Evolutionary conservation across 257 asterid species (phyloP).

Genomic region (Thymus quinquecostatus): DNA sequence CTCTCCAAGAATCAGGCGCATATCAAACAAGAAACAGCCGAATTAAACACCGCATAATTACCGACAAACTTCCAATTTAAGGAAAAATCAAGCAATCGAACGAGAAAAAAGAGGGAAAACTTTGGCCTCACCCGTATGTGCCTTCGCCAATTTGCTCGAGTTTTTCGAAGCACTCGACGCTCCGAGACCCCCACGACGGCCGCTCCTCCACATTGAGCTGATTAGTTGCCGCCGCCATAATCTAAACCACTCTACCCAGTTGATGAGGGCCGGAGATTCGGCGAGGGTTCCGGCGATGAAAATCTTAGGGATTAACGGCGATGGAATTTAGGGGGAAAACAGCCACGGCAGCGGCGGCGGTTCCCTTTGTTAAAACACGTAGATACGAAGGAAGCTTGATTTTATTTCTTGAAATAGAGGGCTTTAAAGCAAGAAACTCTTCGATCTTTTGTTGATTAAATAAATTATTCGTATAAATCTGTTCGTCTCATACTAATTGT

Average conservation of each 20-base stretch:
- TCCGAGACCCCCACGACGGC: conserved; percentile 96
- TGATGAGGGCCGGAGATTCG: neutral
- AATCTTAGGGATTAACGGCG: conserved; percentile 4
- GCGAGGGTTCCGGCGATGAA: neutral
- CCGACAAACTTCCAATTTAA: neutral
- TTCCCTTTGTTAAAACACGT: conserved; percentile 10
- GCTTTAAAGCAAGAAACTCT: neutral
- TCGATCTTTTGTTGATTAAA: neutral
- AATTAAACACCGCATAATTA: neutral
- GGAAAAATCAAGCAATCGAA: neutral
- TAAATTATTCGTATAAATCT: too few relatives aligned
- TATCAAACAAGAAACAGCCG: neutral
- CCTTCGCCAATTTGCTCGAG: conserved; percentile 99
- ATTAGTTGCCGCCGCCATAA: conserved; percentile 55
- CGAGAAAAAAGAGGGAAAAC: neutral
- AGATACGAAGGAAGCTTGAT: neutral
- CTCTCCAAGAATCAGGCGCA: neutral
- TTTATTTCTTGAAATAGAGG: neutral
- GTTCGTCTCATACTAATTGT: too few relatives aligned
- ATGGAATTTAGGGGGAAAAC: neutral
- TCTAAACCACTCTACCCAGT: neutral
- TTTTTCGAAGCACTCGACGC: conserved; percentile 92
- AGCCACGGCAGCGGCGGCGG: conserved; percentile 29
- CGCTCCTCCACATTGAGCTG: conserved; percentile 77
- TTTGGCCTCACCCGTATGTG: conserved; percentile 74